Evolutionary conservation across 768 basidiomycete genomes (phyloP).

Genomic region (Asterophora parasitica): DNA sequence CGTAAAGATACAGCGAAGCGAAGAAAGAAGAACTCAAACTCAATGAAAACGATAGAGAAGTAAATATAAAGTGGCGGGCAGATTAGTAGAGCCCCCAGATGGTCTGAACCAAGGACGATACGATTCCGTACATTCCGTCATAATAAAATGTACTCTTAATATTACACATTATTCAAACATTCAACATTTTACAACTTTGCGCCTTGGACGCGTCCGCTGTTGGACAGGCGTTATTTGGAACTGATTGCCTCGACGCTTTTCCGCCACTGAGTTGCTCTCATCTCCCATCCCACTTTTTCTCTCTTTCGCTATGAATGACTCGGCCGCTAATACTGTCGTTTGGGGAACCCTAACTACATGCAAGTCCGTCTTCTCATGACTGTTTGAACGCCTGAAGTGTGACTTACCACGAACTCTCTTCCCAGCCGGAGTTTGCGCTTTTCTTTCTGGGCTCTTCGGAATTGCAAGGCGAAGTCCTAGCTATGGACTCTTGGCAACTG

Average conservation of each 20-base stretch:
- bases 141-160: not conserved
- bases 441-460: slow-evolving; percentile 38
- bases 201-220: not conserved
- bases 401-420: slow-evolving; percentile 15
- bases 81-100: not conserved
- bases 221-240: slow-evolving; percentile 5
- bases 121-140: not conserved
- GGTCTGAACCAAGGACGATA: not conserved
- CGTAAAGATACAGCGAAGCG: not conserved
- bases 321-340: slow-evolving; percentile 39
- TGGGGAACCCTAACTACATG: slow-evolving; percentile 65
- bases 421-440: slow-evolving; percentile 56
- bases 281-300: too few species aligned
- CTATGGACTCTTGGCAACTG: slow-evolving; percentile 43
- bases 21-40: not conserved
- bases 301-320: slow-evolving; percentile 24
- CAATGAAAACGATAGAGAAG: too few species aligned
- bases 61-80: not conserved
- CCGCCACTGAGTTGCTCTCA: too few species aligned
- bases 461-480: slow-evolving; percentile 45
- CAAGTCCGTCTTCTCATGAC: slow-evolving; percentile 60
- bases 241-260: slow-evolving; percentile 10
- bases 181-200: not conserved
- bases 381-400: slow-evolving; percentile 20
- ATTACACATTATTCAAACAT: not conserved